These are phyloP conservation scores for Boletus tylopilopsis DNA, from an alignment of 768 basidiomycete genomes.

Conservation along the genomic window DNA sequence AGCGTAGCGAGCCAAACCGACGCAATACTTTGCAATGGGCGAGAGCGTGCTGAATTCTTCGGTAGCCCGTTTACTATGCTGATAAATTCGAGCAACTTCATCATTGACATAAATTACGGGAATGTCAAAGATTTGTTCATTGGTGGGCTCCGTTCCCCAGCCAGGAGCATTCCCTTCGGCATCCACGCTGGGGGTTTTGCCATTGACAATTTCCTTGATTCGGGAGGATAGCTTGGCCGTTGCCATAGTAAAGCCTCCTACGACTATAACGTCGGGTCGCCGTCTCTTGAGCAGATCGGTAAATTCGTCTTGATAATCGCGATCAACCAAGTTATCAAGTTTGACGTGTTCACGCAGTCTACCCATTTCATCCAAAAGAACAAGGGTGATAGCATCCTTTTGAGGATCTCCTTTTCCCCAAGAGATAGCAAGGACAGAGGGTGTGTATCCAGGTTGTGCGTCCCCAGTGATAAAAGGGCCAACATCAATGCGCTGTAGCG, in stretches of 20 bases:
- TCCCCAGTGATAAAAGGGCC: slow-evolving; percentile 64
- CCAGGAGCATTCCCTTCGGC: slow-evolving; percentile 17
- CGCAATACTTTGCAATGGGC: slow-evolving; percentile 81
- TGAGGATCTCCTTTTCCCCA: slow-evolving; percentile 95
- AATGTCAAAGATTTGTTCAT: slow-evolving; percentile 50
- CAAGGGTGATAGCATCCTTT: slow-evolving; percentile 82
- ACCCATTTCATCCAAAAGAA: slow-evolving; percentile 85
- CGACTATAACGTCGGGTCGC: slow-evolving; percentile 82
- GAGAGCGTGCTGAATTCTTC: slow-evolving; percentile 81
- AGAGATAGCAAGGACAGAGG: slow-evolving; percentile 84
- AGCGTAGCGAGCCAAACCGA: slow-evolving; percentile 87
- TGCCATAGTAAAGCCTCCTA: slow-evolving; percentile 85
- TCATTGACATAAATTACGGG: slow-evolving; percentile 84
- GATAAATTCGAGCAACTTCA: slow-evolving; percentile 91
- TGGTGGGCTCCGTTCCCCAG: slow-evolving; percentile 29
- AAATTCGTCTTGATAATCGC: slow-evolving; percentile 68
- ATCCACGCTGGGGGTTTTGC: slow-evolving; percentile 25
- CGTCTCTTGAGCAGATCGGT: slow-evolving; percentile 76
- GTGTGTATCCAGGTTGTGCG: slow-evolving; percentile 65
- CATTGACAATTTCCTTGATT: slow-evolving; percentile 54
- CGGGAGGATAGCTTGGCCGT: slow-evolving; percentile 66
- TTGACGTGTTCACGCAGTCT: slow-evolving; percentile 87
- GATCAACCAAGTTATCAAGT: slow-evolving; percentile 81
- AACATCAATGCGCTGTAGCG: slow-evolving; percentile 70
- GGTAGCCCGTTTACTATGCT: slow-evolving; percentile 80